Conservation (phyloP, 2,329 filamentous ascomycete species). For the Rutstroemia sp. region DNA sequence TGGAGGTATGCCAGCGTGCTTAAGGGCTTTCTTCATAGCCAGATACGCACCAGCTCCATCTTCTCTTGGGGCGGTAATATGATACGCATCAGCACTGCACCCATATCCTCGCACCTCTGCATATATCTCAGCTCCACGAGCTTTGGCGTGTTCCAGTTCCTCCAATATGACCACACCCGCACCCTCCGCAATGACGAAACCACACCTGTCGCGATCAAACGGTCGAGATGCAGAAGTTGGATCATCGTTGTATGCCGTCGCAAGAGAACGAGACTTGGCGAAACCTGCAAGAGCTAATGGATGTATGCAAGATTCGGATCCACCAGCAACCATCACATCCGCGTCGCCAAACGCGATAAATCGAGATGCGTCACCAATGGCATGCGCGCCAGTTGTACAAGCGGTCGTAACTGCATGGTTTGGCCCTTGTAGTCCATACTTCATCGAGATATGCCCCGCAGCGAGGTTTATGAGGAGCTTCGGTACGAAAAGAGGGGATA, state of each 20-base stretch:
- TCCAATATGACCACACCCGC: conserved; percentile 84
- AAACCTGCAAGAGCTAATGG: conserved; percentile 91
- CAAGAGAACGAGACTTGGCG: conserved; percentile 75
- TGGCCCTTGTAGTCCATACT: conserved; percentile 79
- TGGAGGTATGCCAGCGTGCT: conserved; percentile 62
- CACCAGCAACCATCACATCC: conserved; percentile 92
- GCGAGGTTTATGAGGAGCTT: conserved; percentile 91
- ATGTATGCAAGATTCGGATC: conserved; percentile 91
- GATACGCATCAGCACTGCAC: conserved; percentile 81
- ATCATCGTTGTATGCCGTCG: conserved; percentile 69
- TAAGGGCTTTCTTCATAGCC: conserved; percentile 80
- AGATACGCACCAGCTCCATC: conserved; percentile 75
- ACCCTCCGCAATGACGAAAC: conserved; percentile 91
- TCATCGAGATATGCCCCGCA: conserved; percentile 92
- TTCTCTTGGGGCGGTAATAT: conserved; percentile 83
- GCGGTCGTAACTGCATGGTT: conserved; percentile 92
- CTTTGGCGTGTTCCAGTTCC: conserved; percentile 79
- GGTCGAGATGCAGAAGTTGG: conserved; percentile 71
- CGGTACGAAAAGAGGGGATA: conserved; percentile 90
- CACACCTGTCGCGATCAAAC: conserved; percentile 71
- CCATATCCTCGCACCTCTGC: conserved; percentile 88
- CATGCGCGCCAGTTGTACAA: conserved; percentile 93
- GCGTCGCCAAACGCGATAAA: conserved; percentile 90
- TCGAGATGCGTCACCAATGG: conserved; percentile 86
- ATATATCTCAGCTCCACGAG: conserved; percentile 73